These are phyloP conservation scores for Vanilla planifolia DNA, from an alignment of 106 monocot genomes.

Conservation along the genomic window DNA sequence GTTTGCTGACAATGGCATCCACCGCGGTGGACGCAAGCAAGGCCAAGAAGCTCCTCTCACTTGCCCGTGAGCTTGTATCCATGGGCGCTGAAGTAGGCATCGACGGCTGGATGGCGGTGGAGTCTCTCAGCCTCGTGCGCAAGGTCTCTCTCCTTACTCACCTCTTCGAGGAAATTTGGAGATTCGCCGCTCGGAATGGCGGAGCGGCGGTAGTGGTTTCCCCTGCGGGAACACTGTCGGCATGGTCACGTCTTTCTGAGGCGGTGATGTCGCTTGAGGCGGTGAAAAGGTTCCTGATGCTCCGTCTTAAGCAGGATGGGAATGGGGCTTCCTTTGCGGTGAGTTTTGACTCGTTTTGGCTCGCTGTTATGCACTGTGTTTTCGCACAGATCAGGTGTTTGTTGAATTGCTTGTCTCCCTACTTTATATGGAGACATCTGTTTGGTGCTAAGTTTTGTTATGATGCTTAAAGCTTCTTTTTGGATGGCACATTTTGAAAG, in stretches of 20 bases:
- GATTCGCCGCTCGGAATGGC: slow-evolving; percentile 18
- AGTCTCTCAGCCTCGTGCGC: slow-evolving; percentile 45
- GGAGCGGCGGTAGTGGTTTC: slow-evolving; percentile 9
- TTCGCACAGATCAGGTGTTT: background rate
- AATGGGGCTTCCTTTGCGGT: background rate
- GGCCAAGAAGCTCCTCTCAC: slow-evolving; percentile 3
- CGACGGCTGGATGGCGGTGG: background rate
- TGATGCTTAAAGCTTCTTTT: too few relatives aligned
- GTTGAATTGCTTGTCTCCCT: background rate
- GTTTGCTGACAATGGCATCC: too few relatives aligned
- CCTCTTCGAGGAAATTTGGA: slow-evolving; percentile 57
- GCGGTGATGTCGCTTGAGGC: slow-evolving; percentile 37
- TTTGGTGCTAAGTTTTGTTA: too few relatives aligned
- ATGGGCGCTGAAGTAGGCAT: slow-evolving; percentile 5
- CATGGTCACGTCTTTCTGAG: slow-evolving; percentile 20
- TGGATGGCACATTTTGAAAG: too few relatives aligned
- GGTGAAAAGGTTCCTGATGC: slow-evolving; percentile 45
- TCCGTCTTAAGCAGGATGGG: too few relatives aligned
- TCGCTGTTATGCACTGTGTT: background rate
- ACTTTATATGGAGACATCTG: background rate
- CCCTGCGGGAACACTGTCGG: slow-evolving; percentile 6
- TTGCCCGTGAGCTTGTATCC: slow-evolving; percentile 18
- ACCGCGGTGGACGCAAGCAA: background rate
- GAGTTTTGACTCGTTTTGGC: background rate
- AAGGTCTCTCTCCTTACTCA: slow-evolving; percentile 62